These are phyloP conservation scores for Madurella fahalii DNA, from an alignment of 2,329 filamentous ascomycete genomes.

Conservation along the genomic window DNA sequence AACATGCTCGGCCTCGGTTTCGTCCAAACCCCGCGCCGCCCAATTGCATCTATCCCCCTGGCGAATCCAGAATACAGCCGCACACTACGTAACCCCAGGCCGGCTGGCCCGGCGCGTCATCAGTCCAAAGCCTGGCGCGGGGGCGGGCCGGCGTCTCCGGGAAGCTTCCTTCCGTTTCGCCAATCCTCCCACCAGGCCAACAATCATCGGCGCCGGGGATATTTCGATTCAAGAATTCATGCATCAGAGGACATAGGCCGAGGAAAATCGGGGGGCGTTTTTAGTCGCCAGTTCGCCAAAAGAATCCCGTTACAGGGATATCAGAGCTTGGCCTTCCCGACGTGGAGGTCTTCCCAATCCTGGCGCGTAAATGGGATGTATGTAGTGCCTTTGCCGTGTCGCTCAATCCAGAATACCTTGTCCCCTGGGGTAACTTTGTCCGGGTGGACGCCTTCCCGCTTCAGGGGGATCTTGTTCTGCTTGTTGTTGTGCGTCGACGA, in stretches of 20 bases:
- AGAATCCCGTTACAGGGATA: neutral
- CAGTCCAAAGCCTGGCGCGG: neutral
- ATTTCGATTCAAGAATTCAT: neutral
- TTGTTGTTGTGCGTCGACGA: slow-evolving; percentile 72
- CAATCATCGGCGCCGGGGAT: neutral
- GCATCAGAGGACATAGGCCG: neutral
- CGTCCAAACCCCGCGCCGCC: no score
- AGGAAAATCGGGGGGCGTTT: neutral
- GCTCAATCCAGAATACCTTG: slow-evolving; percentile 52
- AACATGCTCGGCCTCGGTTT: neutral
- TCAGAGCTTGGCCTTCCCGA: slow-evolving; percentile 29
- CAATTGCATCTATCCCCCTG: neutral
- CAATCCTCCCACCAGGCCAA: neutral
- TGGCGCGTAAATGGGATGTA: slow-evolving; percentile 56
- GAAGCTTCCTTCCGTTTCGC: neutral
- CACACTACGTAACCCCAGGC: neutral
- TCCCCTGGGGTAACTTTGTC: slow-evolving; percentile 41
- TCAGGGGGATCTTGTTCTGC: slow-evolving; percentile 70
- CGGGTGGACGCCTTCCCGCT: slow-evolving; percentile 63
- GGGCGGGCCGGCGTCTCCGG: no score
- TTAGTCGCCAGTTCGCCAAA: no score
- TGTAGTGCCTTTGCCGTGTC: slow-evolving; percentile 48
- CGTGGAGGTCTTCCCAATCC: slow-evolving; percentile 50
- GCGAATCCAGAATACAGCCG: neutral
- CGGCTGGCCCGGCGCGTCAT: neutral